These are phyloP conservation scores for Clavispora fructus DNA, from an alignment of 805 yeast genomes.

Conservation along the genomic window DNA sequence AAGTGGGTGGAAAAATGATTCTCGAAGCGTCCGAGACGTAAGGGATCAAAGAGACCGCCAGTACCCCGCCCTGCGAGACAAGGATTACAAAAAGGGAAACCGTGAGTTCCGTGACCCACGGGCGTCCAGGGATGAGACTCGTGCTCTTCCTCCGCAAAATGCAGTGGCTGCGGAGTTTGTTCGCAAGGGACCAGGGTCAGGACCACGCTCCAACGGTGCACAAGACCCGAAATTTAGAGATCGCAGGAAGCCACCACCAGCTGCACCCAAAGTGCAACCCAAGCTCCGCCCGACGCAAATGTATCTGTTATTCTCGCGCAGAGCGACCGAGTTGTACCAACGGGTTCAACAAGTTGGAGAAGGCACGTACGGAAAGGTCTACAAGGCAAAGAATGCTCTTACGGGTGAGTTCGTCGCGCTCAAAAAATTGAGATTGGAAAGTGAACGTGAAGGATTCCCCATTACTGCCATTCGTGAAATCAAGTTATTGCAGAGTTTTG, in stretches of 20 bases:
- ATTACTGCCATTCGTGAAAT: slow-evolving; percentile 93
- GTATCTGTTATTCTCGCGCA: slow-evolving; percentile 24
- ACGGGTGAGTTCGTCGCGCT: slow-evolving; percentile 79
- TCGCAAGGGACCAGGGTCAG: background rate
- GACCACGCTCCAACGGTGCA: background rate
- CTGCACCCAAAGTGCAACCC: background rate
- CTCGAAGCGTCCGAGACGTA: background rate
- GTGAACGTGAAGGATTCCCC: slow-evolving; percentile 93
- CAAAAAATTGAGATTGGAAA: slow-evolving; percentile 76
- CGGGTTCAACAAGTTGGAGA: slow-evolving; percentile 92
- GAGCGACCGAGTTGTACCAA: slow-evolving; percentile 47
- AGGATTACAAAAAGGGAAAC: background rate
- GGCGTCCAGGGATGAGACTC: background rate
- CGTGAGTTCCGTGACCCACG: background rate
- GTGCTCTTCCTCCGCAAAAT: background rate
- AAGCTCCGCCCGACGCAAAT: slow-evolving; percentile 26
- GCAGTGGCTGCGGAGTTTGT: background rate
- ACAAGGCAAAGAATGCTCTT: slow-evolving; percentile 69
- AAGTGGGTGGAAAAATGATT: background rate
- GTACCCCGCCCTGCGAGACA: background rate
- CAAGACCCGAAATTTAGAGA: background rate
- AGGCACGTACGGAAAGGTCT: slow-evolving; percentile 96
- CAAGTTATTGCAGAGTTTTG: slow-evolving; percentile 72
- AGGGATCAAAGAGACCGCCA: background rate
- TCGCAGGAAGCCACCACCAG: background rate